phyloP scores from a whole-genome alignment of 2,329 filamentous ascomycete genomes.

The Apiospora saccharicola region DNA sequence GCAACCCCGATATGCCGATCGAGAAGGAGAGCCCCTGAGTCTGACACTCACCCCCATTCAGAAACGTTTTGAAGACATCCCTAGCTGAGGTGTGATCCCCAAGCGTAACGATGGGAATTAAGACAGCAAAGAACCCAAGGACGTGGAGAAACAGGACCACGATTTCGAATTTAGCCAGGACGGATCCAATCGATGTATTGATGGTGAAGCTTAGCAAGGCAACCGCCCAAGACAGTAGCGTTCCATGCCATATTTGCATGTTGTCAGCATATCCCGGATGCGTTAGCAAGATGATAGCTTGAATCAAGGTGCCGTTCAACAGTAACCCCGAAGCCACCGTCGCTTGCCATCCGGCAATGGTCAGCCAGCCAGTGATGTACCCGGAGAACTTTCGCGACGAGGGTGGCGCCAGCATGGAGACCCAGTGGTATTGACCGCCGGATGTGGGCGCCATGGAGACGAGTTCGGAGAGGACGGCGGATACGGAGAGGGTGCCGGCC shows the following conservation, averaged over 20 bases:
- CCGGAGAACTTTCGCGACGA: constrained; percentile 32
- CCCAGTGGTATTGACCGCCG: constrained; percentile 37
- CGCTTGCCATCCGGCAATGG: constrained; percentile 34
- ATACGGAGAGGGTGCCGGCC: constrained; percentile 54
- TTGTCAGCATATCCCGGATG: neutral
- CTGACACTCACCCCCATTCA: neutral
- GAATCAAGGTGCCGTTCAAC: neutral
- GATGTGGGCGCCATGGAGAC: constrained; percentile 48
- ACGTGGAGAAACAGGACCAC: neutral
- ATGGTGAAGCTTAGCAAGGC: neutral
- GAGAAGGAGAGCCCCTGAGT: neutral
- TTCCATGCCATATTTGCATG: neutral
- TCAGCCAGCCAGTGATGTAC: constrained; percentile 36
- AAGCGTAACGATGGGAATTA: neutral
- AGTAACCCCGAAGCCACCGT: constrained; percentile 28
- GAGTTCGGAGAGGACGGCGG: constrained; percentile 54
- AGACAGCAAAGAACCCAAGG: neutral
- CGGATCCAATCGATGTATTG: neutral
- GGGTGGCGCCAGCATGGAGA: constrained; percentile 36
- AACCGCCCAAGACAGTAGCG: neutral
- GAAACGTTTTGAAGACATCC: neutral
- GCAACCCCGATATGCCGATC: neutral
- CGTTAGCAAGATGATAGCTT: neutral
- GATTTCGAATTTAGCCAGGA: neutral
- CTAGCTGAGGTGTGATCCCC: neutral